phyloP scores from a whole-genome alignment of 352 stramenopile genomes.

The Thalassiosira allenii region DNA sequence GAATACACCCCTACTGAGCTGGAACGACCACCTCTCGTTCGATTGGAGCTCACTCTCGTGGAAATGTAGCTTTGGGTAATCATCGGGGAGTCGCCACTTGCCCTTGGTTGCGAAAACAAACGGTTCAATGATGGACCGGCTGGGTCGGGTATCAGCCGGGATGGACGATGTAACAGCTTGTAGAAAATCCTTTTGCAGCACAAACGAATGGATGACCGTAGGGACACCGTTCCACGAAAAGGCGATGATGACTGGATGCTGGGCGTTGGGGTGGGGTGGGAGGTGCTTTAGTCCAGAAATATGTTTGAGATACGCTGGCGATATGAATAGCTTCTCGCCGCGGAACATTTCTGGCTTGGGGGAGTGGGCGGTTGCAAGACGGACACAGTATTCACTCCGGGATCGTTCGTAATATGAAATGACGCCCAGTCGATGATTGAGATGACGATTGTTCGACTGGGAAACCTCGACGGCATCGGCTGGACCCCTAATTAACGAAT shows the following conservation, averaged over 20 bases:
- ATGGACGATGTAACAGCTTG: background rate
- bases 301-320: background rate
- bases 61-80: too few species aligned
- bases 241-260: background rate
- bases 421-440: background rate
- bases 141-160: background rate
- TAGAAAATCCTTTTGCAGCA: background rate
- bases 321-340: background rate
- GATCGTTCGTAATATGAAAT: too few species aligned
- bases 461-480: background rate
- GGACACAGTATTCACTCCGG: background rate
- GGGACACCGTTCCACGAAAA: background rate
- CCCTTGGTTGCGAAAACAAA: background rate
- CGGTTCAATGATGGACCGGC: background rate
- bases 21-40: background rate
- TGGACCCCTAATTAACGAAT: background rate
- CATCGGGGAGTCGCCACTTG: background rate
- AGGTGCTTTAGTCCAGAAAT: too few species aligned
- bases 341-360: background rate
- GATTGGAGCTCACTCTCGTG: background rate
- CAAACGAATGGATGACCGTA: background rate
- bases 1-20: background rate
- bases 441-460: background rate
- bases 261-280: background rate
- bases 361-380: background rate